Evolutionary conservation across 208 protist species (phyloP).

Genomic region (Trypanosoma theileri): DNA sequence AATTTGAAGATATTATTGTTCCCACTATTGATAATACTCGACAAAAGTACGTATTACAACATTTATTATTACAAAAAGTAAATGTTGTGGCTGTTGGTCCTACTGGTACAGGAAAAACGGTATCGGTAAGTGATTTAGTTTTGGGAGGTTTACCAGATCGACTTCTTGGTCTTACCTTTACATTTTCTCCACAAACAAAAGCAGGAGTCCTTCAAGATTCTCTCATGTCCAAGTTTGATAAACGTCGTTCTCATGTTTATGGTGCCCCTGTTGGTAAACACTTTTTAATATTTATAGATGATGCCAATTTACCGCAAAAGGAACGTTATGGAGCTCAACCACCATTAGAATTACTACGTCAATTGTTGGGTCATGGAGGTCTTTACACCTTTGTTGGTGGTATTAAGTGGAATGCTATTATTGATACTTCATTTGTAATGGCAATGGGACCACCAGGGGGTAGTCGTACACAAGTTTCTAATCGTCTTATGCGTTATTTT

Average conservation of each 20-base stretch:
- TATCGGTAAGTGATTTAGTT: slow-evolving; percentile 81
- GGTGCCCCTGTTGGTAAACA: slow-evolving; percentile 89
- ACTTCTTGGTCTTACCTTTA: slow-evolving; percentile 87
- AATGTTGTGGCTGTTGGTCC: slow-evolving; percentile 90
- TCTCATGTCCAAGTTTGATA: slow-evolving; percentile 94
- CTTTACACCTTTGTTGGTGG: slow-evolving; percentile 84
- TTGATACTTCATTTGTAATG: slow-evolving; percentile 93
- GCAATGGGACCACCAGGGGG: slow-evolving; percentile 98
- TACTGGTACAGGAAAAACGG: slow-evolving; percentile 95
- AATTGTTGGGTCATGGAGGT: slow-evolving; percentile 91
- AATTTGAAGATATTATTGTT: slow-evolving; percentile 93
- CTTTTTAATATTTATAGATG: slow-evolving; percentile 93
- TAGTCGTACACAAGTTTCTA: slow-evolving; percentile 93
- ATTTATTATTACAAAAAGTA: slow-evolving; percentile 71
- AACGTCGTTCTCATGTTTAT: slow-evolving; percentile 91
- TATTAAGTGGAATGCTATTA: slow-evolving; percentile 91
- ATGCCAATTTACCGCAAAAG: slow-evolving; percentile 90
- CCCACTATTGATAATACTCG: slow-evolving; percentile 93
- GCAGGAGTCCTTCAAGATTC: slow-evolving; percentile 87
- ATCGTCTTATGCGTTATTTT: slow-evolving; percentile 97
- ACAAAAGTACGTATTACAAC: slow-evolving; percentile 85
- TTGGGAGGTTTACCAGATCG: slow-evolving; percentile 77
- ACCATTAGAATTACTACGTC: slow-evolving; percentile 91
- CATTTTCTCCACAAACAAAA: slow-evolving; percentile 93
- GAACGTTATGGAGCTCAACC: slow-evolving; percentile 94